Base-by-base conservation (phyloP, 2,329 filamentous ascomycete species). In the Microascus cirrosus region DNA sequence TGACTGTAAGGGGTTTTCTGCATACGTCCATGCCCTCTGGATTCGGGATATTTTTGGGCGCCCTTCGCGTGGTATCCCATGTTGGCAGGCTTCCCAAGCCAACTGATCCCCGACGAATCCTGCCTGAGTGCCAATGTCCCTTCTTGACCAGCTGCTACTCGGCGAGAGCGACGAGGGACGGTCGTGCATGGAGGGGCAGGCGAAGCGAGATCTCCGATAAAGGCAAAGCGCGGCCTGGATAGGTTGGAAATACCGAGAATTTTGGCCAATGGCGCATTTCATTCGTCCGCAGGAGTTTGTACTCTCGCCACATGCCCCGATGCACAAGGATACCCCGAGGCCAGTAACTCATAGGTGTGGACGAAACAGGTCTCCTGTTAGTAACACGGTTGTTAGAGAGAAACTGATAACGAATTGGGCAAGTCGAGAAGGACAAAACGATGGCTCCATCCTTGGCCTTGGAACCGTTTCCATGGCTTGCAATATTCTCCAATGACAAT, bases 401-500 rank as follows among this genome's bases (percentile, higher is more conserved):
- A 45, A n/a, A 45, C 18, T 45, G 39, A n/a, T n/a, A n/a, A 15
- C 39, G 39, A 12, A 39, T 39, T 3, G 36, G 36, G 36, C 34
- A n/a, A 45, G 32, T 32, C 28, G 28, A 8, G 36, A 39, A n/a
- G 12, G 34, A 24, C 15, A 25, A 34, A 48, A 45, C 2, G 39
- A 45, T 45, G 39, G 22, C 20, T 22, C 45, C n/a, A 24, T 48
- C 18, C 20, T 50, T 20, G 20, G 20, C 24, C 20, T 8, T 12
- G 20, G n/a, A 24, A 50, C 45, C 45, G 45, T 50, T 50, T 24
- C 22, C n/a, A 18, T 48, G 54, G 42, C 42, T 39, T 18, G 55
- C 42, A 56, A 35, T 56, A 24, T 24, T 35, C n/a, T 50, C 55
- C 55, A 56, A 56, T 56, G 55, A 18, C 45, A 56, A 24, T 56